Conservation (phyloP, 2,329 filamentous ascomycete species). For the Thermothelomyces thermophilus region DNA sequence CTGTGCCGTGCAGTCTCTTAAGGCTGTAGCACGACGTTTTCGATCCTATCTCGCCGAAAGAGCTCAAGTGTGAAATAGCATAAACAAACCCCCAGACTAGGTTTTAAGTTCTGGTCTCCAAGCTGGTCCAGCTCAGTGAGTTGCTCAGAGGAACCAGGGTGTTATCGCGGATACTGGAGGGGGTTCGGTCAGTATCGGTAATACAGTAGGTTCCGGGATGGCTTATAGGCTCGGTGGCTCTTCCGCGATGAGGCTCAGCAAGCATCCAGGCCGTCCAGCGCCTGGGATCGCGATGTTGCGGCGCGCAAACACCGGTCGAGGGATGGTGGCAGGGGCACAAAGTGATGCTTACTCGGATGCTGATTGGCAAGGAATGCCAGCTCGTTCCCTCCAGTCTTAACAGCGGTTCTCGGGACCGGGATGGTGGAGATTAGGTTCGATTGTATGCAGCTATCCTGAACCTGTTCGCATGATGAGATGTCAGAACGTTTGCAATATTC, state of each 20-base stretch:
- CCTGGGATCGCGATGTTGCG: background rate
- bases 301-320: background rate
- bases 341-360: conserved; percentile 14
- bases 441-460: conserved; percentile 41
- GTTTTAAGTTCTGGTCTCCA: background rate
- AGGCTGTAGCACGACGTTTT: background rate
- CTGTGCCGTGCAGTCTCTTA: background rate
- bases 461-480: conserved; percentile 38
- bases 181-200: conserved; percentile 12
- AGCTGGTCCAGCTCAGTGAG: no score
- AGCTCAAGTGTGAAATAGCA: background rate
- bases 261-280: background rate
- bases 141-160: no score
- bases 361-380: conserved; percentile 15
- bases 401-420: conserved; percentile 17
- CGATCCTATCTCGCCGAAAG: background rate
- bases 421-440: conserved; percentile 31
- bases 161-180: background rate
- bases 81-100: background rate
- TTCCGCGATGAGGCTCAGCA: background rate
- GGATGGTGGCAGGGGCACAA: conserved; percentile 1
- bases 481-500: conserved; percentile 34
- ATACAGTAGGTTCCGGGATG: background rate
- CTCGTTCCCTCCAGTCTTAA: conserved; percentile 12
- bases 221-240: background rate